Base-by-base conservation (phyloP, 139 green algal species). In the Bryopsis sp. region DNA sequence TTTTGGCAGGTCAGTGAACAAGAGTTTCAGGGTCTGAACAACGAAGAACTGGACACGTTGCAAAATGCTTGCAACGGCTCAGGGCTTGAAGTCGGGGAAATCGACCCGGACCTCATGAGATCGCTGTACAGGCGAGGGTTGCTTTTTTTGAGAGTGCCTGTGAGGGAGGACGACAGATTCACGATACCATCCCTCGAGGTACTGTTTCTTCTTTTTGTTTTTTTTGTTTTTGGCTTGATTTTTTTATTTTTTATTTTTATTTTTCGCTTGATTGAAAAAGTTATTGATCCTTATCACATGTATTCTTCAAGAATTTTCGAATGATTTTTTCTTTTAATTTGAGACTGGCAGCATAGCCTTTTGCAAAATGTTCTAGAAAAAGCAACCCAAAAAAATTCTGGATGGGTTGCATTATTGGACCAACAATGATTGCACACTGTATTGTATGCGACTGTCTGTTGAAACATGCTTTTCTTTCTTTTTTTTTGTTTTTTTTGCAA, bases 111-210 rank as follows among this genome's bases (percentile, higher is more conserved):
- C 15, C 48, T 82, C 19, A 47, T 92, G 33, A 43, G 72, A 1
- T 54, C 46, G n/a, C 77, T 94, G 60, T 86, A 91, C 73, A 75
- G 70, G 33, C 61, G 70, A 29, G 90, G 90, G 0, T 81, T 97
- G n/a, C 59, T 95, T 7, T 96, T 95, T 77, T 50, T 95, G 2
- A 82, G 91, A 3, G 81, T 97, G n/a, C 90, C 89, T 0, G 81
- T 97, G 2, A 37, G 64, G n/a, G 74, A 78, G 0, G 64, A 80
- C 28, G 89, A 97, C 78, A 76, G 89, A 4, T 86, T 97, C 60
- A 87, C 80, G 61, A 89, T 95, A 24, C 88, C 89, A 2, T 87
- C 89, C 2, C 75, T 96, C 3, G 89, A 94, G 75, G 86, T 89
- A 64, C 19, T 36, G 28, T 35, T 50, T n/a, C n/a, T n/a, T n/a